Evolutionary conservation across 805 yeast species (phyloP), one percentile per base, ranked within the genome.

Genomic region (Priceomyces carsonii): DNA sequence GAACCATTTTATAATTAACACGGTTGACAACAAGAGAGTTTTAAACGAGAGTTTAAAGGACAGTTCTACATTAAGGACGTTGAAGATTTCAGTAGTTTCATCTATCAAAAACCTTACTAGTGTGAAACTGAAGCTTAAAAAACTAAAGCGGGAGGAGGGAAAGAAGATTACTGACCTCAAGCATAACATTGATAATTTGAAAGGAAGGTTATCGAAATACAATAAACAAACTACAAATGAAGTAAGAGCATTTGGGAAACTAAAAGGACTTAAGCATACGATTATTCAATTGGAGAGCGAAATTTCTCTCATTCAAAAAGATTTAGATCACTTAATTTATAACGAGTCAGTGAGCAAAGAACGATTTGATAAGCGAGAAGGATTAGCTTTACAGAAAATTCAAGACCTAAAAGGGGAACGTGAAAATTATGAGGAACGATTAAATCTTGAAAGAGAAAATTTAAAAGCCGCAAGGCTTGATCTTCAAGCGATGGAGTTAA

Each of bases 251-350:
- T 51, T 58, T 38, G 66, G 70, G 3, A 67, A 66, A 36, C 44
- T 68, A 22, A 63, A 61, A 40, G 69, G 71, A 5, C 54, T 68
- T 29, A 57, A 66, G 39, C 69, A 66, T 36, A 52, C 66, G 0
- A 68, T 65, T 4, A 46, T 49, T 10, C 73, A 68, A 44, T 47
- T 65, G 30, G 71, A 67, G 39, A 36, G 39, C 18, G 74, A 68
- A 24, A 58, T 66, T 13, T 42, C 43, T 10, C 49, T 43, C 6
- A 47, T 63, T 28, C 47, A 50, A 16, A 32, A 33, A 19, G 42
- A 50, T 26, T 39, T 60, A 7, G 26, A 35, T 2, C 42, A 46
- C 4, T 40, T 48, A 15, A 45, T 40, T 12, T 21, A 23, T 5
- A 33, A 45, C 6, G 48, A 49, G 26, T 30, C 33, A 7, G 34